Percentiles rank a stretch among this genome's conserved stretches.
phyloP scores from a whole-genome alignment of 176 grass and related monocot genomes.

The Phragmites australis region DNA sequence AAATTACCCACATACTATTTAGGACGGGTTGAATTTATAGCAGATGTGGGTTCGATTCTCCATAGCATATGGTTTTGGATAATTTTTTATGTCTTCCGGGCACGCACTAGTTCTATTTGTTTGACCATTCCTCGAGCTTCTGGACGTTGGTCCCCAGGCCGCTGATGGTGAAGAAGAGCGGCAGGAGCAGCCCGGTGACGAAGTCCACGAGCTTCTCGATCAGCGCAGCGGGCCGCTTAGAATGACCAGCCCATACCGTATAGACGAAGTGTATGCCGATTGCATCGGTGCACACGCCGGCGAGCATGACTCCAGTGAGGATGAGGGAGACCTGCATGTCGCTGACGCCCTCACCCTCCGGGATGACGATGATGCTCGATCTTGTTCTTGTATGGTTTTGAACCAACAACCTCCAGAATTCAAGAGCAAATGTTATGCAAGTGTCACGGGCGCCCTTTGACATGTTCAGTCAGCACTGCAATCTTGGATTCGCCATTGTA shows the following conservation, averaged over 20 bases:
- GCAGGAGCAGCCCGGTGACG: conserved; percentile 57
- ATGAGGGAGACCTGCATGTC: conserved; percentile 67
- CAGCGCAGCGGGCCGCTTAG: conserved; percentile 54
- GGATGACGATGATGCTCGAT: conserved; percentile 9
- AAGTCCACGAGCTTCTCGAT: conserved; percentile 74
- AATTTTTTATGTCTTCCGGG: too few species aligned
- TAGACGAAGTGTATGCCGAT: conserved; percentile 70
- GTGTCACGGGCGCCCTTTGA: neutral
- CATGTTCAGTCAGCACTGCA: neutral
- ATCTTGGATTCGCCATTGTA: neutral
- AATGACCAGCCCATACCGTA: conserved; percentile 78
- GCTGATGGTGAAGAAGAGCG: conserved; percentile 66
- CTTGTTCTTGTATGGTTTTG: neutral
- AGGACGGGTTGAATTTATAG: too few species aligned
- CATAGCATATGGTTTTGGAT: too few species aligned
- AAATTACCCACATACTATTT: too few species aligned
- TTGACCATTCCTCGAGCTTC: too few species aligned
- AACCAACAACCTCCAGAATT: neutral
- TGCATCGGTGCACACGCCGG: conserved; percentile 60
- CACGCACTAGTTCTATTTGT: too few species aligned
- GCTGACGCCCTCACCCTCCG: conserved; percentile 61
- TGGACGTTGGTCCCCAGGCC: conserved; percentile 52
- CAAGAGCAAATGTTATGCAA: neutral
- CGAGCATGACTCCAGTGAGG: conserved; percentile 64
- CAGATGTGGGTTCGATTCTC: too few species aligned